phyloP scores from a whole-genome alignment of 495 filamentous ascomycete species.

The Halenospora varia region DNA sequence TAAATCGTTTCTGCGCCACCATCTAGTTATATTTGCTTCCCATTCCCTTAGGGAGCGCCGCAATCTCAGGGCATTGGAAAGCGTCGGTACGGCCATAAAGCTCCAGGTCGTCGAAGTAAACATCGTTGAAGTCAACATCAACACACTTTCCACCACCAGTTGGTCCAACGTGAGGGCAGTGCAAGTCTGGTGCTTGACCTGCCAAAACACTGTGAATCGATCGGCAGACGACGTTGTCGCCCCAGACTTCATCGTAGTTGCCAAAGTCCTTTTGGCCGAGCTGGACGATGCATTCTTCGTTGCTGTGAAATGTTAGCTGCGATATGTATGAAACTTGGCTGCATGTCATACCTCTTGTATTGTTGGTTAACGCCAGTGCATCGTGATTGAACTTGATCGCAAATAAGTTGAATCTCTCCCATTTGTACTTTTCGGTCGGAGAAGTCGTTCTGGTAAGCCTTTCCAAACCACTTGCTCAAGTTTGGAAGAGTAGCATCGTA shows the following conservation, averaged over 20 bases:
- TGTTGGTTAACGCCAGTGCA: slow-evolving; percentile 5
- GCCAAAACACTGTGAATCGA: slow-evolving; percentile 2
- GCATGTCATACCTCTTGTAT: neutral
- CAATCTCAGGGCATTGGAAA: neutral
- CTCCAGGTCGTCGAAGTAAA: slow-evolving; percentile 2
- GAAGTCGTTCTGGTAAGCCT: neutral
- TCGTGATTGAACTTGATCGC: neutral
- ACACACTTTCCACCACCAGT: slow-evolving; percentile 7
- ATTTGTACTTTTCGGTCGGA: slow-evolving; percentile 1
- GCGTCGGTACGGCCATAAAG: neutral
- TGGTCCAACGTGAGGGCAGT: slow-evolving; percentile 8
- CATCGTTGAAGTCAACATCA: slow-evolving; percentile 1
- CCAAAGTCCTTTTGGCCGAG: slow-evolving; percentile 2
- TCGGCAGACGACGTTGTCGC: slow-evolving; percentile 13
- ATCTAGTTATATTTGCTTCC: neutral
- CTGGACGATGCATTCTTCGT: neutral
- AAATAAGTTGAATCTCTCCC: neutral
- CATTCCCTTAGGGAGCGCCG: neutral
- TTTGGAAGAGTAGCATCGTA: slow-evolving; percentile 13
- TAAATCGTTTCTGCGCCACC: neutral
- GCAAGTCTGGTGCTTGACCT: neutral
- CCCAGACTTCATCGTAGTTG: slow-evolving; percentile 10
- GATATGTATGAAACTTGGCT: neutral
- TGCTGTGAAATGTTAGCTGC: neutral
- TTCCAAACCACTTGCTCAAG: neutral